These are phyloP conservation scores for Fusarium denticulatum DNA, from an alignment of 2,329 filamentous ascomycete species.

Conservation along the genomic window DNA sequence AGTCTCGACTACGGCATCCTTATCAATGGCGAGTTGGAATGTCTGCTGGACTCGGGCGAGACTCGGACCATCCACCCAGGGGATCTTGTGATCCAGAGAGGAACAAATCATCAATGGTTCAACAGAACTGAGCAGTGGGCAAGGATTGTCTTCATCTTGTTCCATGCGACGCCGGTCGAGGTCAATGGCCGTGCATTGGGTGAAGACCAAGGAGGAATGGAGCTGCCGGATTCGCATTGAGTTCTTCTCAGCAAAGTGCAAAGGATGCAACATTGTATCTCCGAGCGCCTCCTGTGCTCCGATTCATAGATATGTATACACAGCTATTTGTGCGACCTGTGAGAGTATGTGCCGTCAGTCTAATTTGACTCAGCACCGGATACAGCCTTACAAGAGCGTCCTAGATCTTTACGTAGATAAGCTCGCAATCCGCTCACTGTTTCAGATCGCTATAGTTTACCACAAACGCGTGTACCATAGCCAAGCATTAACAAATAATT, in stretches of 20 bases:
- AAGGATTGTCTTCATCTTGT: neutral
- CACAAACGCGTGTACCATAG: no score
- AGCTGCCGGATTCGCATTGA: neutral
- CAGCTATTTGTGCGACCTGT: neutral
- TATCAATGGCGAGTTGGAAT: constrained; percentile 8
- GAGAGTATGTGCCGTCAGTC: accelerated
- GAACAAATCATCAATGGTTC: constrained; percentile 18
- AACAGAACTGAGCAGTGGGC: neutral
- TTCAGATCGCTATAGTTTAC: no score
- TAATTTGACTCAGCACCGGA: no score
- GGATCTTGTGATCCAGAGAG: constrained; percentile 12
- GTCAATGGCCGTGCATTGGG: neutral
- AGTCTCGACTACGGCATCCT: constrained; percentile 14
- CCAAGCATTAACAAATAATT: no score
- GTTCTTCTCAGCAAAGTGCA: no score
- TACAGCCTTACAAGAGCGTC: no score
- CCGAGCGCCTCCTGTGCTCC: accelerated
- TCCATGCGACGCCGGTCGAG: neutral
- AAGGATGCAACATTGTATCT: no score
- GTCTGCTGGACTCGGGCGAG: constrained; percentile 13
- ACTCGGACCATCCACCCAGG: neutral
- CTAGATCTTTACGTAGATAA: no score
- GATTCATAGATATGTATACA: no score
- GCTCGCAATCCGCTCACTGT: no score
- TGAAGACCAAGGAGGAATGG: neutral